Conservation (phyloP, 306 rosid genomes). For the Mimosa bimucronata region DNA sequence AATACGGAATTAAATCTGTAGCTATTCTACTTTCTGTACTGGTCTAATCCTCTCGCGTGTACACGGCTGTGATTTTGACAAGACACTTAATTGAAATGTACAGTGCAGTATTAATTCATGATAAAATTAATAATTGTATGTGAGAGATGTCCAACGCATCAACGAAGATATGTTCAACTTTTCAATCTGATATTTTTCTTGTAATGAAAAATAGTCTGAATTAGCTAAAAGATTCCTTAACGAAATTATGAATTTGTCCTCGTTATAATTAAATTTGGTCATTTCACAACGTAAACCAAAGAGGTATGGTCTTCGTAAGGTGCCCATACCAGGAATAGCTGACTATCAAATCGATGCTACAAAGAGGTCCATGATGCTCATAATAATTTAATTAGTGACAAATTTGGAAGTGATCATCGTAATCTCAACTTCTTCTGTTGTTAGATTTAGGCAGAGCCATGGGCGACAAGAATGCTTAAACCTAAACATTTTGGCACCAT, state of each 20-base stretch:
- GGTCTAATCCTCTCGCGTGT: no score
- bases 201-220: neutral
- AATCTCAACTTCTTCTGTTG: slow-evolving; percentile 36
- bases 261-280: neutral
- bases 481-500: slow-evolving; percentile 36
- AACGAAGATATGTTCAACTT: neutral
- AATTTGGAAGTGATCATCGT: slow-evolving; percentile 27
- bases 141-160: neutral
- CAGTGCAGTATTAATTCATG: neutral
- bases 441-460: slow-evolving; percentile 12
- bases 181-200: neutral
- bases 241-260: neutral
- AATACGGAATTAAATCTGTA: neutral
- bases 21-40: neutral
- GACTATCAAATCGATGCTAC: slow-evolving; percentile 28
- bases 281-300: slow-evolving; percentile 5
- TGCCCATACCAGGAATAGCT: slow-evolving; percentile 15
- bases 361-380: slow-evolving; percentile 28
- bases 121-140: neutral
- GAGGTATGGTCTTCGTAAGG: slow-evolving; percentile 29
- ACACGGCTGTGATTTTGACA: slow-evolving; percentile 10
- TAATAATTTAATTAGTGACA: slow-evolving; percentile 17
- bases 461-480: slow-evolving; percentile 30
- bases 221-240: neutral
- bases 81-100: neutral